Base-by-base conservation (phyloP, 1,284 basidiomycete species). In the Ustilago esculenta region DNA sequence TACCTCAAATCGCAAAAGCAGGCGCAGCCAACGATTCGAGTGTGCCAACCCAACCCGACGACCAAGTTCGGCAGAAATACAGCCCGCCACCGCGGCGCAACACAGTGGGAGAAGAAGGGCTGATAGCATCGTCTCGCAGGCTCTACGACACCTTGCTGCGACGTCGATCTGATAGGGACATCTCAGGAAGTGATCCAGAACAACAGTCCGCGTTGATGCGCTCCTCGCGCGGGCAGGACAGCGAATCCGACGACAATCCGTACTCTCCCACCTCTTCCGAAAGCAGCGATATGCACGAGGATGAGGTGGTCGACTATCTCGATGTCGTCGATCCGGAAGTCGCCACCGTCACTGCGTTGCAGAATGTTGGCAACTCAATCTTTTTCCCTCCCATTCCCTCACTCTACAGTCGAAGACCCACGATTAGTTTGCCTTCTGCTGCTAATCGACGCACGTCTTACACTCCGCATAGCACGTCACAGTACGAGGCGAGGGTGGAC, bases 291-390 rank as follows among this genome's bases (percentile, higher is more conserved):
- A 50, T 75, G 66, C 75, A 76, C 49, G 65, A 72, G 42, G 70
- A 74, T 33, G 58, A 70, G 20, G 71, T 76, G 48, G 70, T 75
- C 33, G 75, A 75, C 40, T 76, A 76, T 34, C 70, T 92, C 71
- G 90, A 91, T 79, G 90, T 88, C 39, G 89, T 92, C 60, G 90
- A 92, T 76, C 87, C 89, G 11, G 88, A 90, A 75, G 86, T 92
- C 30, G 86, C 87, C 21, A 88, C 88, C 1, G 86, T 91, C 9
- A 87, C 89, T 5, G 88, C 85, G 29, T 84, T 92, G 25, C 88
- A 89, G 24, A 90, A 92, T 73, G 87, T 90, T n/a, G 89, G 89
- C 11, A 91, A 91, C 75, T 85, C 89, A 12, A 90, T 91, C 65
- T 81, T 91, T 45, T 86, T 90, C 70, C 90, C 90, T 2, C 89